phyloP scores from a whole-genome alignment of 768 basidiomycete genomes.

The Heimioporus sp. region DNA sequence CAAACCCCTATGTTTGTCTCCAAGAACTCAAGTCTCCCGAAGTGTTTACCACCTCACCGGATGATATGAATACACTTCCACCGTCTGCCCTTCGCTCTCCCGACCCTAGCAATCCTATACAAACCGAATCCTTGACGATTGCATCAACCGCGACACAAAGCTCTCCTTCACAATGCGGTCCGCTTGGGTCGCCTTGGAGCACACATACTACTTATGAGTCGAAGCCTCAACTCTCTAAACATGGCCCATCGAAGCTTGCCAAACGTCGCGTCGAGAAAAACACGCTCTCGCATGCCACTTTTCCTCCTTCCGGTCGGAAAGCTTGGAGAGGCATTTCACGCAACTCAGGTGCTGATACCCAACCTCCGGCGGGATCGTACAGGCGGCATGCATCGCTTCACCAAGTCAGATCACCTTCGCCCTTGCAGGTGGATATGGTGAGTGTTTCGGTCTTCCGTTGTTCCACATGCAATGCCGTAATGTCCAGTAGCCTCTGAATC shows the following conservation, averaged over 20 bases:
- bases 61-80: not conserved
- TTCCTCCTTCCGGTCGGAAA: not conserved
- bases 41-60: not conserved
- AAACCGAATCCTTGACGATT: not conserved
- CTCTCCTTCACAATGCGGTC: not conserved
- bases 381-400: conserved; percentile 15
- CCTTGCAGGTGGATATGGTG: conserved; percentile 26
- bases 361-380: not conserved
- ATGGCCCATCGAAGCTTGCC: conserved; percentile 3
- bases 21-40: not conserved
- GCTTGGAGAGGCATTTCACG: not conserved
- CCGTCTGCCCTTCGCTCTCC: no score
- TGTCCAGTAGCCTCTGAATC: conserved; percentile 26
- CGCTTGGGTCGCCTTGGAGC: not conserved
- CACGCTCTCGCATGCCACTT: not conserved
- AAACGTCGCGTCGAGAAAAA: conserved; percentile 5
- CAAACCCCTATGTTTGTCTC: conserved; percentile 21
- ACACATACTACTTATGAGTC: not conserved
- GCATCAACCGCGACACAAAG: not conserved
- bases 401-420: conserved; percentile 23
- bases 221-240: not conserved
- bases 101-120: not conserved
- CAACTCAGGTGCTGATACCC: conserved; percentile 4
- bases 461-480: conserved; percentile 10
- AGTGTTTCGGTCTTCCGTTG: conserved; percentile 1